These are phyloP conservation scores for Sporothrix schenckii DNA, from an alignment of 2,329 filamentous ascomycete genomes.

Conservation along the genomic window DNA sequence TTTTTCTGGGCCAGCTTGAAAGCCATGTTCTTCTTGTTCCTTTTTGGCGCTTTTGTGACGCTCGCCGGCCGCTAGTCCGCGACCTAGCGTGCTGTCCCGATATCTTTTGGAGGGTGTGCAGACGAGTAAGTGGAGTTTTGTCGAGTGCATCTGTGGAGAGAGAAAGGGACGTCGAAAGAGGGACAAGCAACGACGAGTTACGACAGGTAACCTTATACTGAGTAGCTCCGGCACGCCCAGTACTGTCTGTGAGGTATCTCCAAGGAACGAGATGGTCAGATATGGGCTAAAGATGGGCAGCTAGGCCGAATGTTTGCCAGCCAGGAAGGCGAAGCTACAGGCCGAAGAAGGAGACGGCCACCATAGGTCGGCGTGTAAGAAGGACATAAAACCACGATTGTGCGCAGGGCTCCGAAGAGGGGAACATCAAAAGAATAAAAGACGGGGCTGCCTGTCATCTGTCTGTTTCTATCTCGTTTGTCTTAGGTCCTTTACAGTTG, in stretches of 20 bases:
- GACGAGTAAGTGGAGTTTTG: constrained; percentile 24
- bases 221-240: not conserved
- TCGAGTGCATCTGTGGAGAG: constrained; percentile 3
- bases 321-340: not conserved
- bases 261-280: constrained; percentile 5
- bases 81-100: not conserved
- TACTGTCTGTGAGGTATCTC: not conserved
- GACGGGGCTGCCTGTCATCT: not conserved
- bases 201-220: not conserved
- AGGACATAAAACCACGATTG: not conserved
- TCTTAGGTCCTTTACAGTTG: not conserved
- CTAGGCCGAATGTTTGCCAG: not conserved
- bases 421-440: not conserved
- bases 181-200: not conserved
- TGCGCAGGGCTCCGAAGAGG: not conserved
- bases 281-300: not conserved
- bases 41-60: constrained; percentile 14
- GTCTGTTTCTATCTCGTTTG: not conserved
- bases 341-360: not conserved
- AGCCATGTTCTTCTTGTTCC: not conserved
- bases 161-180: not conserved
- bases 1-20: not conserved
- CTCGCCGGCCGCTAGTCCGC: not conserved
- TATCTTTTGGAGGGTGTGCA: constrained; percentile 8
- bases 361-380: constrained; percentile 1